Conservation (phyloP, 2,329 filamentous ascomycete species). For the Paramyrothecium roridum region DNA sequence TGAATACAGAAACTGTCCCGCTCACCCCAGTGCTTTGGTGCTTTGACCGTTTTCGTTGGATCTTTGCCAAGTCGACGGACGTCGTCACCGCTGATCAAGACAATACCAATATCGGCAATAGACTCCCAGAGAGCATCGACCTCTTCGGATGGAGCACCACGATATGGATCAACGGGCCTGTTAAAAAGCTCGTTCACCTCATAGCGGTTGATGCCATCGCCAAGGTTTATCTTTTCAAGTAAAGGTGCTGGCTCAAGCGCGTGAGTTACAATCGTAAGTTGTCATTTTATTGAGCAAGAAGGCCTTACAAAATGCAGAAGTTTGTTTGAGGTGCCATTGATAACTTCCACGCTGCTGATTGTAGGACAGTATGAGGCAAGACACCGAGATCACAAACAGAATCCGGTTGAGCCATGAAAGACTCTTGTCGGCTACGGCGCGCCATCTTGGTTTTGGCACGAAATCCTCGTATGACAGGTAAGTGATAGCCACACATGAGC, state of each 20-base stretch:
- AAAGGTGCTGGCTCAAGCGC: neutral
- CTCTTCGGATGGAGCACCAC: neutral
- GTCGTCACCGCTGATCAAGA: neutral
- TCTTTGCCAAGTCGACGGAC: slow-evolving; percentile 1
- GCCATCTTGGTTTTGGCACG: neutral
- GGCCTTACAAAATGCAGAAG: neutral
- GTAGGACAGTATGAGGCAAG: neutral
- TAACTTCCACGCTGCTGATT: neutral
- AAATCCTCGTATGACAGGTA: neutral
- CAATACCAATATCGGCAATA: neutral
- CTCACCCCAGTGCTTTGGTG: slow-evolving; percentile 1
- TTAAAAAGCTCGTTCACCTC: neutral
- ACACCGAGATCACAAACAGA: neutral
- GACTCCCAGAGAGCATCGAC: slow-evolving; percentile 1
- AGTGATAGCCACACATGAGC: neutral
- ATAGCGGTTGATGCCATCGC: neutral
- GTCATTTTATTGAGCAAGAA: neutral
- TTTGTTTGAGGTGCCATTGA: neutral
- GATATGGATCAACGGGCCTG: neutral
- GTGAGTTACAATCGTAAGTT: neutral
- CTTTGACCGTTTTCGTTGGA: slow-evolving; percentile 1
- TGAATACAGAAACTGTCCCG: neutral
- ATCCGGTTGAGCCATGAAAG: slow-evolving; percentile 1
- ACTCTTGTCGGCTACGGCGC: neutral
- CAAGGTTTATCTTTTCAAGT: neutral